A percentile compares a stretch with the other conserved stretches of the same genome.
These are phyloP conservation scores for Entrophospora sp. DNA, from an alignment of 192 early-diverging fungal genomes.

Conservation along the genomic window DNA sequence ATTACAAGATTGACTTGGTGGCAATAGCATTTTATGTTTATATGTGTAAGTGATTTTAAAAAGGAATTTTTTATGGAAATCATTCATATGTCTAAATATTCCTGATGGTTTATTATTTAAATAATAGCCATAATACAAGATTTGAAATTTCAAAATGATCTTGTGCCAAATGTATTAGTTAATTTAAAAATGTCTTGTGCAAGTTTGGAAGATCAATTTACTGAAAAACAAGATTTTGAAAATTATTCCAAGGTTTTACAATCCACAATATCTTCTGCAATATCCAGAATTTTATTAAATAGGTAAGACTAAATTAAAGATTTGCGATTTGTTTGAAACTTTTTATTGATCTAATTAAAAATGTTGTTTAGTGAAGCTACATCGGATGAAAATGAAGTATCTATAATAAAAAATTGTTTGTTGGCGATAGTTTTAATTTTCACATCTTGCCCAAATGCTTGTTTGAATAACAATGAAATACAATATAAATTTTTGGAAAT, in stretches of 20 bases:
- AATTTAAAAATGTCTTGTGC: constrained; percentile 39
- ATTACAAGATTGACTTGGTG: constrained; percentile 38
- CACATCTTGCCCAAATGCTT: neutral
- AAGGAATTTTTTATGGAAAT: neutral
- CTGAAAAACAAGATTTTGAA: constrained; percentile 14
- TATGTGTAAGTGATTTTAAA: constrained; percentile 23
- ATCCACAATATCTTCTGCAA: constrained; percentile 3
- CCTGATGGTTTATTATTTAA: neutral
- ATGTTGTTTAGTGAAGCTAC: neutral
- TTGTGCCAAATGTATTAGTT: constrained; percentile 37
- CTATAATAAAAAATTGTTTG: constrained; percentile 10
- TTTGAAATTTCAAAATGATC: constrained; percentile 30
- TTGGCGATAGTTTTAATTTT: neutral
- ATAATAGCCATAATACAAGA: constrained; percentile 35
- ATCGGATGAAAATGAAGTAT: neutral
- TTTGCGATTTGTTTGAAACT: neutral
- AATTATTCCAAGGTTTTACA: constrained; percentile 20
- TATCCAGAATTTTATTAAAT: constrained; percentile 19
- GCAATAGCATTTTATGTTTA: constrained; percentile 45
- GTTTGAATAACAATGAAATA: neutral
- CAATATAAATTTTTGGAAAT: neutral
- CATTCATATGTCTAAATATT: neutral
- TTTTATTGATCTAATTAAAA: neutral
- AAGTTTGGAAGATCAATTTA: constrained; percentile 10
- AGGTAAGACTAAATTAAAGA: neutral